Base-by-base conservation (phyloP, 2,329 filamentous ascomycete genomes). In the Trichoderma cornu-damae region DNA sequence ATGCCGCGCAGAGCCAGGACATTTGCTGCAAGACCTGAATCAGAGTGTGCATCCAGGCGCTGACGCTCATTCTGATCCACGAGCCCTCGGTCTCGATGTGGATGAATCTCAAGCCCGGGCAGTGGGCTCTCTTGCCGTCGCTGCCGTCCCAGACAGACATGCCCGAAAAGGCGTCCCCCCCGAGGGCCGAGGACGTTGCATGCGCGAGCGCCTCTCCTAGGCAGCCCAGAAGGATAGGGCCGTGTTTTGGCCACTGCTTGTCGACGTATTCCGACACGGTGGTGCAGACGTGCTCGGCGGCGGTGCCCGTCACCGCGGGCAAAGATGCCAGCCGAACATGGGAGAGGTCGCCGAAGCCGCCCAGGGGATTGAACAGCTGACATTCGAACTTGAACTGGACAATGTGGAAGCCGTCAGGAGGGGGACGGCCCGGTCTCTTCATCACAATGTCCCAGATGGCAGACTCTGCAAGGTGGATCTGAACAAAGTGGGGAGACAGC, bases 391-490 rank as follows among this genome's bases (percentile, higher is more conserved):
- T 68, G 59, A 73, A 71, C 52, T 73, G 70, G 8, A 70, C 57
- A 4, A 70, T 62, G 22, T 72, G 69, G 24, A 70, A 73, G 0
- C 71, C 71, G 40, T 73, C 71, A 0, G 53, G 5, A 0, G 70
- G 71, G 1, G 70, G 70, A 14, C 62, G 65, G n/a, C 59, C 65
- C 1, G 66, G 65, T 28, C 66, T 62, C 24, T 63, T 72, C n/a
- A 68, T 40, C 4, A 72, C 61, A 6, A 73, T 66, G 46, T 70
- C 67, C 71, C 70, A 73, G 0, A 72, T 61, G 7, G 71, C 68
- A 2, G 71, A 72, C 53, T 73, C 71, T 61, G 70, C 67, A n/a
- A 72, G 59, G 49, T 73, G 70, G 60, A 72, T 68, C 54, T 73
- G 71, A 9, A 73, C 68, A 49, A 67, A 66, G 34, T 73, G 69